Evolutionary conservation across 2,329 filamentous ascomycete genomes (phyloP), one percentile per base, ranked within the genome.

Genomic region (Chaetomium globosum): DNA sequence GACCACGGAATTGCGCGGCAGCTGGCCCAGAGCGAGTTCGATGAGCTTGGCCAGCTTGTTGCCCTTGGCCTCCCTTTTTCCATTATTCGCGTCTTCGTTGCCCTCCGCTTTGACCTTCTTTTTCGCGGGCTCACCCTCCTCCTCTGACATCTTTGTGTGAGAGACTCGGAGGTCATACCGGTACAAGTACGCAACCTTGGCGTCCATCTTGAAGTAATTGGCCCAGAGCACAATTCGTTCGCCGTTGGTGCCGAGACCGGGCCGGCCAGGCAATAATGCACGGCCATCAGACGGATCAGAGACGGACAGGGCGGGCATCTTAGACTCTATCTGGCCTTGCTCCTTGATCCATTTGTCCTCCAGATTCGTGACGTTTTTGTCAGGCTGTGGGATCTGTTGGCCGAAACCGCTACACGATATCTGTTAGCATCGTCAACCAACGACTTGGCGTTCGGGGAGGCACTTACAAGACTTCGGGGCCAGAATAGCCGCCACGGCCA

Each of bases 161-260:
- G 66, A 70, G 12, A 80, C 77, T 1, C 77, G 73, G 10, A 86
- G 65, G 2, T 75, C 77, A 71, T 86, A 86, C 64, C 78, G 81
- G 71, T 77, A 80, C 4, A 85, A 65, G 0, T 69, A 19, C 2
- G 23, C 70, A 0, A 74, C 70, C 49, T 77, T 77, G 8, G 82
- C 68, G 7, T 76, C 71, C 56, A 87, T 64, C 1, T 74, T 74
- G 69, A 84, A 86, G 69, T 83, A 86, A 72, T 87, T 87, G 4
- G 83, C 76, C 82, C 83, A 86, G 0, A 87, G 75, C 1, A 75
- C 70, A 2, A 84, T 79, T 0, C 72, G 53, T 1, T 55, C 73
- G 4, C 84, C 85, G 5, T 68, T 69, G 3, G 72, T 77, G 23
- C 83, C 83, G 67, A 80, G 86, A 1, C 78, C 79, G 23, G 85